phyloP scores from a whole-genome alignment of 2,329 filamentous ascomycete species.

The Colletotrichum sp. region DNA sequence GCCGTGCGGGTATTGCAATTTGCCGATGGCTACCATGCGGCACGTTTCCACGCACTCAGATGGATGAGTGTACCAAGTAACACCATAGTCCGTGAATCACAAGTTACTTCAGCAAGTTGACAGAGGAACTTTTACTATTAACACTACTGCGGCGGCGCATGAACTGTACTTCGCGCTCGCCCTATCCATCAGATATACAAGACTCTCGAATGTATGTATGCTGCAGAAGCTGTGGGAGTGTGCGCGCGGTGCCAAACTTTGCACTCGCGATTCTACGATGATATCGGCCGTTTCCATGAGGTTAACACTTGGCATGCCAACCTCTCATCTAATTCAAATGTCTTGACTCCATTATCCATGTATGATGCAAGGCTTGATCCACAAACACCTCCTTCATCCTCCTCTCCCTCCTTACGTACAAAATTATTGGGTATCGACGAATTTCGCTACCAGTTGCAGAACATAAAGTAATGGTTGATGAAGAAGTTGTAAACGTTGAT shows the following conservation, averaged over 20 bases:
- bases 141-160: background rate
- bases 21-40: too few relatives aligned
- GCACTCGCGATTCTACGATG: background rate
- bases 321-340: background rate
- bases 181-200: slow-evolving; percentile 7
- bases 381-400: background rate
- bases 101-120: background rate
- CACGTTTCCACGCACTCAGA: too few relatives aligned
- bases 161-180: background rate
- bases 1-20: too few relatives aligned
- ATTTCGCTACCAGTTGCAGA: slow-evolving; percentile 31
- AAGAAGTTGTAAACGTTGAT: slow-evolving; percentile 43
- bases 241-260: background rate
- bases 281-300: background rate
- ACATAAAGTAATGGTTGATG: slow-evolving; percentile 42
- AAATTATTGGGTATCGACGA: background rate
- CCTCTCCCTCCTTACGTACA: background rate
- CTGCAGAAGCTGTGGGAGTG: background rate
- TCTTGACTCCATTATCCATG: slow-evolving; percentile 7
- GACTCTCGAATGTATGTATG: background rate
- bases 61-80: background rate
- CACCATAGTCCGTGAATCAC: too few relatives aligned
- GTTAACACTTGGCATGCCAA: background rate
- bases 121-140: background rate
- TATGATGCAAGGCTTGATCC: background rate